Base-by-base conservation (phyloP, 2,329 filamentous ascomycete species). In the Diaporthe ampelina region DNA sequence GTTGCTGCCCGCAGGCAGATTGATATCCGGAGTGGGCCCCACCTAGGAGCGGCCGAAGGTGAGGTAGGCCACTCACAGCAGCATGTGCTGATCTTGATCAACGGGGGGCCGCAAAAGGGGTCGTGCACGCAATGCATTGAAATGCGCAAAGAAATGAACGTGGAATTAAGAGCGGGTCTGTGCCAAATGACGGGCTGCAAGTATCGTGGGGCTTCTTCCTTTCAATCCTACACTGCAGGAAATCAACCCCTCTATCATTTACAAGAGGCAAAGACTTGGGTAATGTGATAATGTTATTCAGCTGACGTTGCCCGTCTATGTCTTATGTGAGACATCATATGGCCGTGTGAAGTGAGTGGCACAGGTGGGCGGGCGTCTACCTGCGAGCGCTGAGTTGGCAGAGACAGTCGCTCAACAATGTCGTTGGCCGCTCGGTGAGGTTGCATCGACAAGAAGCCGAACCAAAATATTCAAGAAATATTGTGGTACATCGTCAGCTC, bases 131-230 rank as follows among this genome's bases (percentile, higher is more conserved):
- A 52, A 48, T 45, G 37, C 50, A 54, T 50, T n/a, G 40, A 43
- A 68, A 54, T 54, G 63, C 48, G 63, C 57, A 70, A 65, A 65
- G 69, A 74, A 74, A 74, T 65, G 58, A 57, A 61, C 52, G 24
- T 72, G 73, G 73, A 72, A 72, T 72, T 74, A 74, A 74, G 73
- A 72, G 73, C 61, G 73, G 73, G 70, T 74, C 73, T 74, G 73
- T 72, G 73, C 72, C 69, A 74, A 68, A 74, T 74, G 73, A 72
- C 26, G 73, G 69, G 69, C 73, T 72, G 57, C 40, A 61, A 29
- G 56, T 37, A 17, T 48, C 43, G 52, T 67, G 59, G 69, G 73
- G 68, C 52, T 61, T n/a, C 67, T 58, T 56, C 57, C 15, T 43
- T 50, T 63, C 32, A 35, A 56, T 72, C 57, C 57, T 32, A 63